Percentiles rank a stretch among this genome's conserved stretches.
These are phyloP conservation scores for Betula pendula DNA, from an alignment of 306 rosid genomes.

Conservation along the genomic window DNA sequence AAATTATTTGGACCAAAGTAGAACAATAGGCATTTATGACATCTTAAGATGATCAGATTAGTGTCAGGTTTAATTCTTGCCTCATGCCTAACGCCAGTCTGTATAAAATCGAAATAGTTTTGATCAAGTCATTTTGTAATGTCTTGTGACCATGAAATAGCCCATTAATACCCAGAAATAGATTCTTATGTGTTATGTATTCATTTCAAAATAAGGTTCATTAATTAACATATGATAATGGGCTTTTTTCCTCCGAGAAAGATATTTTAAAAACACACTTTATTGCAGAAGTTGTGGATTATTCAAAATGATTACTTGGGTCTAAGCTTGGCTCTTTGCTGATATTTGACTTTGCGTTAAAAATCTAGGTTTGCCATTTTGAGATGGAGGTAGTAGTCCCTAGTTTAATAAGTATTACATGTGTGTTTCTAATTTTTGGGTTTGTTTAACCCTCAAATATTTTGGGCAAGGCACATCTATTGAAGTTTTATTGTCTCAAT, in stretches of 20 bases:
- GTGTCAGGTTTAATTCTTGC: neutral
- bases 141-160: too few relatives aligned
- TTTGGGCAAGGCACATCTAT: too few relatives aligned
- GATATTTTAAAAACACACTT: neutral
- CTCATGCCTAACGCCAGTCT: too few relatives aligned
- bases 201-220: neutral
- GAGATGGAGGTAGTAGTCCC: too few relatives aligned
- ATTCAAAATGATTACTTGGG: neutral
- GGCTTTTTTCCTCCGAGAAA: neutral
- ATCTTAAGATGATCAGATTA: neutral
- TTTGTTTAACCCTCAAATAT: too few relatives aligned
- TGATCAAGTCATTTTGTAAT: too few relatives aligned
- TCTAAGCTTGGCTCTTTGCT: neutral
- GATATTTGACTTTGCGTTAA: neutral
- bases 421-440: too few relatives aligned
- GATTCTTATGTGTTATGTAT: too few relatives aligned
- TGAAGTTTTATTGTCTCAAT: too few relatives aligned
- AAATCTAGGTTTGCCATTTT: neutral
- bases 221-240: neutral
- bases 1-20: neutral
- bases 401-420: too few relatives aligned
- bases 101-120: too few relatives aligned
- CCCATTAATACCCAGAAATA: too few relatives aligned
- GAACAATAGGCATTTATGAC: neutral
- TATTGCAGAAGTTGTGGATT: neutral